Evolutionary conservation across 2,329 filamentous ascomycete species (phyloP), one percentile per base, ranked within the genome.

Genomic region (Neofusicoccum parvum): DNA sequence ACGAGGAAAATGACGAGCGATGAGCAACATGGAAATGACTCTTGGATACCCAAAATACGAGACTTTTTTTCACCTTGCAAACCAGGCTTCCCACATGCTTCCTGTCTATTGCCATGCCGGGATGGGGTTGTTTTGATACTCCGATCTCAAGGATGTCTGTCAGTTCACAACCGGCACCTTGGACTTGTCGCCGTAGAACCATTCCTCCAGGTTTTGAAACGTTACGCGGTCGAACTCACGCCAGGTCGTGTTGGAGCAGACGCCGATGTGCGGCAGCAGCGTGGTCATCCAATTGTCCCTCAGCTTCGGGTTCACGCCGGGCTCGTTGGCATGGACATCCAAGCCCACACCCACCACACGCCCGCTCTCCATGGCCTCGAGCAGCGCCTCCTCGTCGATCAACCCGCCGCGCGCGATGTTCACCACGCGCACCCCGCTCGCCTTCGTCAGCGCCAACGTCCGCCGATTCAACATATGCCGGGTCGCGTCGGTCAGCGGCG

Each of bases 271-370:
- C 49, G 86, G 86, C 68, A 88, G 72, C 68, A 88, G 69, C 70
- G 87, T 84, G 5, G 79, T 80, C 62, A 84, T 83, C 70, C 80
- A 78, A 62, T 82, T 76, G 41, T 80, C 78, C 53, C 85, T 67
- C 56, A 85, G 72, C 0, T 83, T 85, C 1, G 79, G 77, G 67
- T 88, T 80, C 50, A 83, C 80, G 68, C 80, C 82, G 32, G 83
- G 83, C 74, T 88, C 86, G 54, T 82, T 78, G 71, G 87, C 85
- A 65, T 82, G 87, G 7, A 88, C 85, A 67, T 88, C 86, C 37
- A 88, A 71, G 0, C 85, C 86, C 0, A 80, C 83, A 2, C 83
- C 81, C 65, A 80, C 82, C 6, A 88, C 81, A 65, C 85, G 84
- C 9, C 84, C 83, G 1, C 78, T 80, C 36, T 86, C 81, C 23